Evolutionary conservation across 371 early-diverging fungal genomes (phyloP).

Genomic region (Actinomortierella wolfii): DNA sequence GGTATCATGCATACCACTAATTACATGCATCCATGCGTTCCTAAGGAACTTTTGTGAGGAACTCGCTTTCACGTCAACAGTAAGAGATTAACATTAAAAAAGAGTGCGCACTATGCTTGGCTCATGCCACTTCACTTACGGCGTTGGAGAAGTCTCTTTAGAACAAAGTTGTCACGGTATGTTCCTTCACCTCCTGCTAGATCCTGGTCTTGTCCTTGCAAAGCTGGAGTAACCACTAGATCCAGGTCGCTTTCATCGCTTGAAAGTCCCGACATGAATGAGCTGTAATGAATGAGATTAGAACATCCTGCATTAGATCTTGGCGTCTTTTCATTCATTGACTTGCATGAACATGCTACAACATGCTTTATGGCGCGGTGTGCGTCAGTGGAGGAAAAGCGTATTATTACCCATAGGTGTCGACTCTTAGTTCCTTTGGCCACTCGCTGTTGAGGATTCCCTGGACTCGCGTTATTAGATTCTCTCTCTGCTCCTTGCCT

Average conservation of each 20-base stretch:
- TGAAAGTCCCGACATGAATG: constrained; percentile 40
- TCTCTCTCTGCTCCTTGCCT: constrained; percentile 30
- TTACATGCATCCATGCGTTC: not conserved
- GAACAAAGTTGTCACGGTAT: constrained; percentile 36
- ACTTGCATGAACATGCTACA: no score
- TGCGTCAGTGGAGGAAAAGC: not conserved
- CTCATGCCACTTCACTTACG: constrained; percentile 18
- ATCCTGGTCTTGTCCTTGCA: constrained; percentile 36
- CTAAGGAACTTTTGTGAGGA: not conserved
- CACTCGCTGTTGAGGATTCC: constrained; percentile 44
- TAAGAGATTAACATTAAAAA: no score
- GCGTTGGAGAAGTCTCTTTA: constrained; percentile 41
- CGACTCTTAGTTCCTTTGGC: constrained; percentile 43
- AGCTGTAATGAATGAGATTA: constrained; percentile 9
- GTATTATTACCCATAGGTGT: constrained; percentile 30
- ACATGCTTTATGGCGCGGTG: no score
- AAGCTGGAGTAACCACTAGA: constrained; percentile 34
- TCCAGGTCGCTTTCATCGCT: constrained; percentile 42
- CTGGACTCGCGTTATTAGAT: constrained; percentile 35
- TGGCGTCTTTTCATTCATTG: not conserved
- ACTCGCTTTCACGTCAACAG: no score
- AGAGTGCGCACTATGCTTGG: not conserved
- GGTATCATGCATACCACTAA: not conserved
- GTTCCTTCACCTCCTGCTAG: constrained; percentile 12
- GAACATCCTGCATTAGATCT: not conserved